Evolutionary conservation across 2,329 filamentous ascomycete genomes (phyloP), one percentile per base, ranked within the genome.

Genomic region (Botryotinia narcissicola): DNA sequence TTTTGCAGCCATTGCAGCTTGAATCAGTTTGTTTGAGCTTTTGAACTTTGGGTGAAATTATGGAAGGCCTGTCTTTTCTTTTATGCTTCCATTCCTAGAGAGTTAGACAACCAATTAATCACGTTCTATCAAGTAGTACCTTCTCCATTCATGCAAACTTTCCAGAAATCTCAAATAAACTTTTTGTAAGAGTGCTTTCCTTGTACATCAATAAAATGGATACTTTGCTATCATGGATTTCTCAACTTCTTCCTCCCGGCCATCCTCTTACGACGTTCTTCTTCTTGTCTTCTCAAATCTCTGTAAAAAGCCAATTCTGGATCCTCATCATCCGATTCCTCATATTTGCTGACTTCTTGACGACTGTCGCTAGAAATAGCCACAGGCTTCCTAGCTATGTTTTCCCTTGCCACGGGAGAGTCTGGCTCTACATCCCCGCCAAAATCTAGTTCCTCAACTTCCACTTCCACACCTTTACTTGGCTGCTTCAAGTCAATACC

Each of bases 251-350:
- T 72, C 37, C 32, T 63, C 18, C 29, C 70, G 3, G 59, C 70
- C 32, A 72, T 22, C 42, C 63, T 61, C 14, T 18, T 48, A 14
- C 20, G 57, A n/a, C 40, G 57, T 63, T 61, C 57, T 37, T 51
- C 69, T 37, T 70, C 72, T 40, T 63, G 54, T 54, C 51, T 64
- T 46, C 59, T 66, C 20, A 70, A 54, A 62, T 73, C 64, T 12
- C 44, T 60, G 10, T 70, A 73, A 37, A 64, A 73, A 16, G 46
- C 72, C 6, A 46, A 48, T 44, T 66, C 67, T 8, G 60, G 29
- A 37, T 73, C 68, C 18, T 73, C 70, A n/a, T 67, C 72, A 32
- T 73, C 71, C 25, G 18, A 7, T 25, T 69, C 63, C 25, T 71
- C 60, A 32, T 35, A 1, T 20, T 46, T 20, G 16, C 10, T n/a